Base-by-base conservation (phyloP, 768 basidiomycete species). In the Lactarius deliciosus region DNA sequence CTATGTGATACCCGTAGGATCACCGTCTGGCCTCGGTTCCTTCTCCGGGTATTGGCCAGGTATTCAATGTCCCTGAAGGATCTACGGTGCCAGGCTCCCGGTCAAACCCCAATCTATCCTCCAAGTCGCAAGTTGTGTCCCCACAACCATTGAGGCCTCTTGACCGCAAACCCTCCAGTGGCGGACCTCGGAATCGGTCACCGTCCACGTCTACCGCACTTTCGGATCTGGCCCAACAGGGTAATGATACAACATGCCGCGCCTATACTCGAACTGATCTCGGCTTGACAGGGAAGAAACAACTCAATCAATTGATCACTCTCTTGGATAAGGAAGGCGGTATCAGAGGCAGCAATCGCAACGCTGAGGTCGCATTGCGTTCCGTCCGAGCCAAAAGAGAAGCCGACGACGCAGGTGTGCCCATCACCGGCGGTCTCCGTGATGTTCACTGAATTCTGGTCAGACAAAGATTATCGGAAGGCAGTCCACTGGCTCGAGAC, bases 401-500 rank as follows among this genome's bases (percentile, higher is more conserved):
- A 70, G 88, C 90, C 5, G 94, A 96, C 41, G 94, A 96, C 75
- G 94, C 94, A 65, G 91, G 93, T 90, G 65, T 68, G 82, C 74
- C 57, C 20, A 18, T 13, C 9, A 30, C 61, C 61, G 9, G 38
- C 22, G 28, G 16, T 18, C 58, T 60, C n/a, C 15, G 28, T 38
- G 43, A 54, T 45, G n/a, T 34, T 22, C 58, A 28, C 62, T 60
- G 40, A 70, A 54, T 54, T 20, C 34, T 41, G 20, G 60, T 53
- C 47, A 92, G 94, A 97, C 75, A 92, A 89, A 75, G 94, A 96
- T 66, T 97, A 97, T 73, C 82, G 94, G 32, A 91, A 89, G 70
- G 93, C 86, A 40, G 88, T 97, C 28, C 89, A 96, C 76, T 92
- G 92, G 89, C 78, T 94, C n/a, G 94, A 97, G 79, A 95, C 94